Percentiles rank a stretch among this genome's conserved stretches.
Conservation (phyloP, 2,329 filamentous ascomycete species). For the Nothophoma quercina region DNA sequence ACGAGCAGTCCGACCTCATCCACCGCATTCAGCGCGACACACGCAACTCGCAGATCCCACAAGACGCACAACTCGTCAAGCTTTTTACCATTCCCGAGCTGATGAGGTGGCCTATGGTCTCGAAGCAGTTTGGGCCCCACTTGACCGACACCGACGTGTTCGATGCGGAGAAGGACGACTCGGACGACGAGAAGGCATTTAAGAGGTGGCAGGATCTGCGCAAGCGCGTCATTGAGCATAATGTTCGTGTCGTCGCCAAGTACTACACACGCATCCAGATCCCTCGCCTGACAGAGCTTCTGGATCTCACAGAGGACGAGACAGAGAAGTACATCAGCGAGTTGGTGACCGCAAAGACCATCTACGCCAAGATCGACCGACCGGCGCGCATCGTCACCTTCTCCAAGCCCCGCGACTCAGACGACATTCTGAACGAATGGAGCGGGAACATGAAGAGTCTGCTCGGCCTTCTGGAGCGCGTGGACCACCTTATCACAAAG, state of each 20-base stretch:
- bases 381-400: slow-evolving; percentile 93
- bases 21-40: slow-evolving; percentile 89
- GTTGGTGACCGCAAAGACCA: slow-evolving; percentile 95
- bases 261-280: slow-evolving; percentile 99
- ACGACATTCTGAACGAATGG: slow-evolving; percentile 98
- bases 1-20: slow-evolving; percentile 96
- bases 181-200: slow-evolving; percentile 79
- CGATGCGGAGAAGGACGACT: slow-evolving; percentile 68
- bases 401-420: slow-evolving; percentile 90
- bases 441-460: slow-evolving; percentile 97
- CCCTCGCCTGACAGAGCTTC: slow-evolving; percentile 84
- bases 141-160: slow-evolving; percentile 92
- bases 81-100: slow-evolving; percentile 95
- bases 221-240: slow-evolving; percentile 99
- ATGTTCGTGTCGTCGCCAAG: slow-evolving; percentile 95
- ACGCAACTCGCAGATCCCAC: slow-evolving; percentile 77
- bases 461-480: slow-evolving; percentile 82
- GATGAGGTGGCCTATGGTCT: slow-evolving; percentile 97
- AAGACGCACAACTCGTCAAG: slow-evolving; percentile 86
- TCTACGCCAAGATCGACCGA: slow-evolving; percentile 96
- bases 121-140: slow-evolving; percentile 86
- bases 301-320: slow-evolving; percentile 93
- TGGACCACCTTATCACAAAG: slow-evolving; percentile 98
- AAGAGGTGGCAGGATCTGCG: slow-evolving; percentile 92
- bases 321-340: slow-evolving; percentile 99